Evolutionary conservation across 371 early-diverging fungal genomes (phyloP).

Genomic region (Mucor sp.): DNA sequence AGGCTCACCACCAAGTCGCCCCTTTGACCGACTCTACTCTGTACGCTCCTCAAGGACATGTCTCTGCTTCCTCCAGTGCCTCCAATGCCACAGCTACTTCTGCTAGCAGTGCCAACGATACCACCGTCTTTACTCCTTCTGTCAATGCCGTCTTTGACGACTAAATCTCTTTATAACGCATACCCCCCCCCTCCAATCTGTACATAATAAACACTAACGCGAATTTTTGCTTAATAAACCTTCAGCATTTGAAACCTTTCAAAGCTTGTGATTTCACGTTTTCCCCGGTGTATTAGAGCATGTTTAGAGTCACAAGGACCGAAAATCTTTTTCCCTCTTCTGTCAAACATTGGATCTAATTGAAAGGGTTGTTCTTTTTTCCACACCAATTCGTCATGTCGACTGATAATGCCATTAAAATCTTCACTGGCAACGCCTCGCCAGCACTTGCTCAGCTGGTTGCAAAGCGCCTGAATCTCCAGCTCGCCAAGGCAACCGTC

Average conservation of each 20-base stretch:
- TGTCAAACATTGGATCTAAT: not conserved
- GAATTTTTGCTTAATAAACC: not conserved
- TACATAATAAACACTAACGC: not conserved
- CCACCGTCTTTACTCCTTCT: conserved; percentile 36
- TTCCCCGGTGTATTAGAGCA: not conserved
- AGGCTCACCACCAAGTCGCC: conserved; percentile 34
- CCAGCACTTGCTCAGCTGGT: conserved; percentile 89
- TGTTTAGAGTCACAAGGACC: not conserved
- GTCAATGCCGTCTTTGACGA: conserved; percentile 38
- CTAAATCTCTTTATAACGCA: conserved; percentile 5
- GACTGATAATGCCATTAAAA: conserved; percentile 73
- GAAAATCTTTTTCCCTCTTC: not conserved
- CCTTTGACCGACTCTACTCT: conserved; percentile 31
- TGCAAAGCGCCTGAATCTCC: conserved; percentile 86
- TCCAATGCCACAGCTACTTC: not conserved
- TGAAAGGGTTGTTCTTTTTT: not conserved
- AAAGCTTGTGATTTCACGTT: conserved; percentile 1
- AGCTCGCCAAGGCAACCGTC: conserved; percentile 88
- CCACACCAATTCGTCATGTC: conserved; percentile 23
- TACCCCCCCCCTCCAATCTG: not conserved
- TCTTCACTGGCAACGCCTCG: conserved; percentile 97
- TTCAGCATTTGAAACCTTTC: not conserved
- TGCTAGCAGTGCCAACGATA: not conserved
- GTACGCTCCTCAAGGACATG: conserved; percentile 27
- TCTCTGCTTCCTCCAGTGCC: not conserved